phyloP scores from a whole-genome alignment of 2,329 filamentous ascomycete species.

The Trichoderma endophyticum region DNA sequence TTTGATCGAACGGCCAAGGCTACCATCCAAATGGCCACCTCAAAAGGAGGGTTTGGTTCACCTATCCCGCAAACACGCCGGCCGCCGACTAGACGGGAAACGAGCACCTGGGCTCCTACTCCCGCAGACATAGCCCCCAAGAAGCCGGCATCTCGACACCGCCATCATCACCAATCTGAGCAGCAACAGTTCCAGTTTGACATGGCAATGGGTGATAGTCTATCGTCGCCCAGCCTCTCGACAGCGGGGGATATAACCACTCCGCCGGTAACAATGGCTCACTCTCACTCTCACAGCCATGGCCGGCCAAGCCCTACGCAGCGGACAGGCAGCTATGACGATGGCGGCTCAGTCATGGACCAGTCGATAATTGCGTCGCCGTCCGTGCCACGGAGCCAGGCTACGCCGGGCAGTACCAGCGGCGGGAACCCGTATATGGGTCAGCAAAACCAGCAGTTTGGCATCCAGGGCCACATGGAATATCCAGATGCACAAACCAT shows the following conservation, averaged over 20 bases:
- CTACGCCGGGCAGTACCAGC: conserved; percentile 33
- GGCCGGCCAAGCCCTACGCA: conserved; percentile 32
- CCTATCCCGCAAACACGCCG: conserved; percentile 30
- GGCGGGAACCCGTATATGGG: conserved; percentile 24
- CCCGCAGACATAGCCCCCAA: conserved; percentile 28
- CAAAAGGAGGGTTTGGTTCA: conserved; percentile 73
- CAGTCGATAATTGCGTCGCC: conserved; percentile 47
- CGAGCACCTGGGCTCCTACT: conserved; percentile 30
- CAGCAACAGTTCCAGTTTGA: conserved; percentile 35
- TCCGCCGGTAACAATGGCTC: conserved; percentile 37
- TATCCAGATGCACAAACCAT: conserved; percentile 51
- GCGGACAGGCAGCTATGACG: conserved; percentile 30
- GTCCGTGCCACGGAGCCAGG: conserved; percentile 36
- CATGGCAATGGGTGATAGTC: conserved; percentile 37
- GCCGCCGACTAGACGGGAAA: conserved; percentile 25
- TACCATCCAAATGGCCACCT: conserved; percentile 91
- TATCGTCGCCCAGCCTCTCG: conserved; percentile 42
- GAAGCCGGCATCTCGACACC: conserved; percentile 24
- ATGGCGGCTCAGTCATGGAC: conserved; percentile 33
- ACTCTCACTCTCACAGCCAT: conserved; percentile 25
- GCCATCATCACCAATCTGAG: conserved; percentile 27
- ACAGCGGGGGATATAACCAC: conserved; percentile 38
- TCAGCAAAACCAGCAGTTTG: conserved; percentile 26
- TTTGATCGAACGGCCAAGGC: conserved; percentile 95
- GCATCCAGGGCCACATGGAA: conserved; percentile 34